Evolutionary conservation across 2,329 filamentous ascomycete genomes (phyloP).

Genomic region (Dissoconium aciculare): DNA sequence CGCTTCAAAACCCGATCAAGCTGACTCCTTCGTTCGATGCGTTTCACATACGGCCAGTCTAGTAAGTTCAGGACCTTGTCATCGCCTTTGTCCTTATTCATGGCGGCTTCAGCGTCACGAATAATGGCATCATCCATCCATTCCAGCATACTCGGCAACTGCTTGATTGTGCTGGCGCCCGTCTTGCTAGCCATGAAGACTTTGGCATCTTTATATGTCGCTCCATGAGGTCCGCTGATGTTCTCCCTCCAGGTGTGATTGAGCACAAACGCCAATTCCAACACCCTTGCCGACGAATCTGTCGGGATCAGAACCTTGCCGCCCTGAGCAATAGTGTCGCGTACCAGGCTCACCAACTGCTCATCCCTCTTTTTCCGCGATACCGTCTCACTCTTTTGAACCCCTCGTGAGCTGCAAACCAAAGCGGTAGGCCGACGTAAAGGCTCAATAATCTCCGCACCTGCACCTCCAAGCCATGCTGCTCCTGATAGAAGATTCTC

Average conservation of each 20-base stretch:
- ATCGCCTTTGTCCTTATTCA: constrained; percentile 25
- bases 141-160: constrained; percentile 89
- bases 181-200: constrained; percentile 78
- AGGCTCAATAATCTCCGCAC: constrained; percentile 84
- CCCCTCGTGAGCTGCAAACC: constrained; percentile 76
- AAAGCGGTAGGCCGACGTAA: constrained; percentile 84
- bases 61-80: constrained; percentile 54
- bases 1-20: constrained; percentile 52
- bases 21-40: constrained; percentile 70
- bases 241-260: constrained; percentile 74
- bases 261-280: constrained; percentile 81
- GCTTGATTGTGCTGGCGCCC: constrained; percentile 73
- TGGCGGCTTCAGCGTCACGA: constrained; percentile 46
- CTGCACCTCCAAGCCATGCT: constrained; percentile 77
- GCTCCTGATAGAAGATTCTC: constrained; percentile 91
- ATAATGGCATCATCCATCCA: constrained; percentile 98
- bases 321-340: constrained; percentile 61
- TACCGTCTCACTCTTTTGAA: constrained; percentile 49
- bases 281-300: constrained; percentile 84
- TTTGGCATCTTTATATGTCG: constrained; percentile 36
- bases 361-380: constrained; percentile 71
- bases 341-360: constrained; percentile 64
- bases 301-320: constrained; percentile 88
- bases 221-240: constrained; percentile 20
- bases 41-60: constrained; percentile 70